Evolutionary conservation across 1,139 yeast genomes (phyloP).

Genomic region (Yarrowia galli): DNA sequence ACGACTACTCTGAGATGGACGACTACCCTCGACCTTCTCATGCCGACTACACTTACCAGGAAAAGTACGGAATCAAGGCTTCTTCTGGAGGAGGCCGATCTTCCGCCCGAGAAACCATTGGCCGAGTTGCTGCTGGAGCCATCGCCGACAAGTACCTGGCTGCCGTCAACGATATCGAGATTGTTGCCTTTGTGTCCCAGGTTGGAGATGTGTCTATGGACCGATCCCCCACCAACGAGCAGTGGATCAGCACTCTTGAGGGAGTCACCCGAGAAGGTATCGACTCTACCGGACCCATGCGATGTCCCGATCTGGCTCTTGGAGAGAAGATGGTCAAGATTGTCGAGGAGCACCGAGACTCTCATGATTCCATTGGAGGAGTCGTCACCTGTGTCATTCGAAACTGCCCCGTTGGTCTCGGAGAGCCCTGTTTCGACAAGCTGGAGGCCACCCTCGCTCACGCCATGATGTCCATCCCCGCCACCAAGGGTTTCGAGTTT

Average conservation of each 20-base stretch:
- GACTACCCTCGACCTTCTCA: constrained; percentile 97
- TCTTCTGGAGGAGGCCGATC: constrained; percentile 98
- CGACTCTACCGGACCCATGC: constrained; percentile 85
- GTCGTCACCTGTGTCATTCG: constrained; percentile 96
- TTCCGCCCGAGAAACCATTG: constrained; percentile 96
- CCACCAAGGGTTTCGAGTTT: constrained; percentile 96
- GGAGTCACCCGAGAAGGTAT: constrained; percentile 88
- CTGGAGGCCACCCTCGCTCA: constrained; percentile 94
- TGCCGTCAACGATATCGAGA: constrained; percentile 83
- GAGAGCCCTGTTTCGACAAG: constrained; percentile 97
- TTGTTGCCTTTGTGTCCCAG: constrained; percentile 93
- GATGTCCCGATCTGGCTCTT: constrained; percentile 84
- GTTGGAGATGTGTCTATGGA: constrained; percentile 83
- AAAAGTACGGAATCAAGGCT: constrained; percentile 90
- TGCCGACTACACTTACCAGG: constrained; percentile 92
- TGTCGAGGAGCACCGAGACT: constrained; percentile 85
- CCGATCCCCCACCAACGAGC: constrained; percentile 69
- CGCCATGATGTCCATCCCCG: constrained; percentile 97
- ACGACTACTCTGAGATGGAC: constrained; percentile 94
- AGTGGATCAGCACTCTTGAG: constrained; percentile 69
- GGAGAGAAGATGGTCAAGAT: constrained; percentile 84
- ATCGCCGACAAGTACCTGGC: constrained; percentile 89
- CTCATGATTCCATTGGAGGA: constrained; percentile 95
- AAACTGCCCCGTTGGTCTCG: constrained; percentile 91
- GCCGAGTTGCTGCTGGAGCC: constrained; percentile 98